Conservation (phyloP, 345 rosid species). For the Ricinus communis region DNA sequence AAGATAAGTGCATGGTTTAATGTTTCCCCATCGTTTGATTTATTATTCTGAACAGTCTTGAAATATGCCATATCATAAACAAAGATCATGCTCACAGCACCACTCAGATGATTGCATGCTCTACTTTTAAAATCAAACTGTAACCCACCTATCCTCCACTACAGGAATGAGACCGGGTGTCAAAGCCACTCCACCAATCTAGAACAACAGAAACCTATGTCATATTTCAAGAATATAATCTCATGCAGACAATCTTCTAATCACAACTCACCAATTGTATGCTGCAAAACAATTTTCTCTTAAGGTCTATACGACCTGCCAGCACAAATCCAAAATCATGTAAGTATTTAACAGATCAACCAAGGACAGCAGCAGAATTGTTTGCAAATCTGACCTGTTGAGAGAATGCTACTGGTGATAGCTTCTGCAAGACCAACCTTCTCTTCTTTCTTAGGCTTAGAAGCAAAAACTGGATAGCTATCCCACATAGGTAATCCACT, state of each 20-base stretch:
- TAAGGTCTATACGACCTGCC: conserved; percentile 89
- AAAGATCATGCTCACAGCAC: not conserved
- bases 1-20: not conserved
- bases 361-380: not conserved
- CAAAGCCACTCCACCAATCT: conserved; percentile 95
- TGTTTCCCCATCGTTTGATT: not conserved
- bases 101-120: not conserved
- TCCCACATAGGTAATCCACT: conserved; percentile 86
- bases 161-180: conserved; percentile 68
- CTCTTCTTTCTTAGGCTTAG: conserved; percentile 88
- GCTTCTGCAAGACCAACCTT: conserved; percentile 97
- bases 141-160: conserved; percentile 80
- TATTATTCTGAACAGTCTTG: not conserved
- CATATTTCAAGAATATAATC: conserved; percentile 19
- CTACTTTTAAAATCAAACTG: not conserved
- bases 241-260: not conserved
- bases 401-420: conserved; percentile 78
- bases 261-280: conserved; percentile 69
- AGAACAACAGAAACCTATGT: conserved; percentile 32
- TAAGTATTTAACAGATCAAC: conserved; percentile 14
- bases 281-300: conserved; percentile 80
- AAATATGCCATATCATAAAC: conserved; percentile 7
- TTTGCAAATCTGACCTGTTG: conserved; percentile 56
- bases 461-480: conserved; percentile 53
- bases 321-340: conserved; percentile 18